Evolutionary conservation across 768 basidiomycete species (phyloP), one percentile per base, ranked within the genome.

Genomic region (Podaxis sp.): DNA sequence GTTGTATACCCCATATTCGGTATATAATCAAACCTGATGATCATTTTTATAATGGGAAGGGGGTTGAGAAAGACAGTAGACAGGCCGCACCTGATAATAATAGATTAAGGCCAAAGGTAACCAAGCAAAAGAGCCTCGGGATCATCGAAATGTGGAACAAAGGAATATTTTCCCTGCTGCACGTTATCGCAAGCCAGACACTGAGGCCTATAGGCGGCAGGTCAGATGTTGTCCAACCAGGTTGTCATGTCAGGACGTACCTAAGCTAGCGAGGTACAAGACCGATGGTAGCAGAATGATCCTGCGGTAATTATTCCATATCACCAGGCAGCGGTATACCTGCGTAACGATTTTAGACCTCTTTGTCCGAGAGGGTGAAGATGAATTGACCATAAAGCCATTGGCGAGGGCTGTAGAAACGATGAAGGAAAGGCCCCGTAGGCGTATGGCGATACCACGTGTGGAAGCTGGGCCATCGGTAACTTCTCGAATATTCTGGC

Each of bases 301-400:
- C 38, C 63, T 53, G n/a, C 19, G 43, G n/a, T 38, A 54, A n/a
- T 53, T 53, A 17, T 51, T 50, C 63, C 63, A 64, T 50, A 64
- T 46, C 12, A 59, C 52, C 29, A 64, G 55, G 53, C 63, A 64
- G 46, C 63, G 63, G 33, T 64, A 64, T 11, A 64, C 57, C 63
- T 64, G 29, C 37, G 29, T 19, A 43, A 9, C 8, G 11, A 47
- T 57, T 12, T 49, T 19, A 57, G 43, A 17, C 11, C 11, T 51
- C 19, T 46, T 19, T 8, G 4, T 12, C n/a, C 8, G 24, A 41
- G 8, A 36, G 49, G 9, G 27, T 33, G n/a, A 47, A 49, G 8
- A 5, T n/a, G 19, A 9, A 50, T 57, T 46, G 41, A 64, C 63
- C 25, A 64, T 52, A 17, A 64, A 58, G 13, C 27, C 36, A 29